These are phyloP conservation scores for Penicillium simplicissimum DNA, from an alignment of 495 filamentous ascomycete species.

Conservation along the genomic window DNA sequence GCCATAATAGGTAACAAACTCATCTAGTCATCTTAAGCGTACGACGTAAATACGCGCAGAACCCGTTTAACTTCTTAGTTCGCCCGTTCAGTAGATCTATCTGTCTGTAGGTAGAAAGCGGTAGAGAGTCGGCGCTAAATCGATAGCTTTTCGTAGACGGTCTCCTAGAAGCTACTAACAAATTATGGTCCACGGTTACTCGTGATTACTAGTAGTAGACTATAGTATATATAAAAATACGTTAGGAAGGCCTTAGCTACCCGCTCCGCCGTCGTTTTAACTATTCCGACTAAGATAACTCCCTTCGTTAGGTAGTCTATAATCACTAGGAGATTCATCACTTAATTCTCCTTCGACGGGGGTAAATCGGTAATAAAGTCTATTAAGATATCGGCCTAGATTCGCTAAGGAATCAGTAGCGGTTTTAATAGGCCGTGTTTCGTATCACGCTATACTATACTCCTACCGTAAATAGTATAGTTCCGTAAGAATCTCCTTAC, in stretches of 20 bases:
- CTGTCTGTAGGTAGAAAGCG: neutral
- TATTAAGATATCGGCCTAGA: slow-evolving; percentile 2
- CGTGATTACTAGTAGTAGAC: neutral
- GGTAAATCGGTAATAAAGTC: neutral
- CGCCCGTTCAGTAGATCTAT: neutral
- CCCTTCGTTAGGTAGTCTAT: neutral
- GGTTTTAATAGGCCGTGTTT: neutral
- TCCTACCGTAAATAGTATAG: neutral
- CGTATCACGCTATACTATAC: neutral
- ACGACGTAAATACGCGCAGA: neutral
- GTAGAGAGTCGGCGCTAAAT: too few relatives aligned
- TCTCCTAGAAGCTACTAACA: too few relatives aligned
- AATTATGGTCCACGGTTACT: too few relatives aligned
- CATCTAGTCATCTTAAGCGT: neutral
- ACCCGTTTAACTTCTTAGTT: neutral
- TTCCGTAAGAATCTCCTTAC: neutral
- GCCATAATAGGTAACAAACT: neutral
- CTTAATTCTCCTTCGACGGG: neutral
- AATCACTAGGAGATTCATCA: neutral
- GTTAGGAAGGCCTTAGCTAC: neutral
- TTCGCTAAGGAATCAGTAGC: slow-evolving; percentile 1
- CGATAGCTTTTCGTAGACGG: too few relatives aligned
- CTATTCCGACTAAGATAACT: neutral
- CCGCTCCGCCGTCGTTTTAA: neutral
- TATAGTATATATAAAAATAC: slow-evolving; percentile 7